These are phyloP conservation scores for Ailanthus altissimus DNA, from an alignment of 345 rosid species.

Conservation along the genomic window DNA sequence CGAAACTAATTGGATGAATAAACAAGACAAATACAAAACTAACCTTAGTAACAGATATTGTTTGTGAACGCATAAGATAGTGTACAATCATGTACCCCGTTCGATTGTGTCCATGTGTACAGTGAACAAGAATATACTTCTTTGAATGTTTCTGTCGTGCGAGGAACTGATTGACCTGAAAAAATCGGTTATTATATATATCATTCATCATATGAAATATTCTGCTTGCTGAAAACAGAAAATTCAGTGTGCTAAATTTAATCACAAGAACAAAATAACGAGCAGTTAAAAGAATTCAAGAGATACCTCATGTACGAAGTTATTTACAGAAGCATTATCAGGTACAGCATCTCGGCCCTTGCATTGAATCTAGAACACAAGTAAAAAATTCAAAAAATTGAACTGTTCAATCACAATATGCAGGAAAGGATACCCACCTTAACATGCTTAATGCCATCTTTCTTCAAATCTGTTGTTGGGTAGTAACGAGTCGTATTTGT, in stretches of 20 bases:
- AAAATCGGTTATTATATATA: neutral
- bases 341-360: slow-evolving; percentile 94
- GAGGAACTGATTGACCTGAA: slow-evolving; percentile 77
- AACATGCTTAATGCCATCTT: slow-evolving; percentile 85
- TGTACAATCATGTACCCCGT: slow-evolving; percentile 97
- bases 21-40: slow-evolving; percentile 19
- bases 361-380: slow-evolving; percentile 74
- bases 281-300: neutral
- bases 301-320: slow-evolving; percentile 80
- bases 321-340: slow-evolving; percentile 79
- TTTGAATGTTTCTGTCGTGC: slow-evolving; percentile 72
- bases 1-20: slow-evolving; percentile 9
- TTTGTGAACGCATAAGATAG: slow-evolving; percentile 79
- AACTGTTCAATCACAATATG: slow-evolving; percentile 7
- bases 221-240: neutral
- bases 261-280: neutral
- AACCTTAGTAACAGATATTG: slow-evolving; percentile 86
- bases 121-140: slow-evolving; percentile 88
- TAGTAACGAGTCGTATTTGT: slow-evolving; percentile 95
- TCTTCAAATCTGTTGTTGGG: slow-evolving; percentile 68
- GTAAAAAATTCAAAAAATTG: slow-evolving; percentile 11
- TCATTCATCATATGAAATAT: neutral
- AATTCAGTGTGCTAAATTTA: neutral
- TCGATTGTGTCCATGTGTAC: slow-evolving; percentile 98
- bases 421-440: slow-evolving; percentile 52